These are phyloP conservation scores for Diplodia corticola DNA, from an alignment of 2,329 filamentous ascomycete genomes.

Conservation along the genomic window DNA sequence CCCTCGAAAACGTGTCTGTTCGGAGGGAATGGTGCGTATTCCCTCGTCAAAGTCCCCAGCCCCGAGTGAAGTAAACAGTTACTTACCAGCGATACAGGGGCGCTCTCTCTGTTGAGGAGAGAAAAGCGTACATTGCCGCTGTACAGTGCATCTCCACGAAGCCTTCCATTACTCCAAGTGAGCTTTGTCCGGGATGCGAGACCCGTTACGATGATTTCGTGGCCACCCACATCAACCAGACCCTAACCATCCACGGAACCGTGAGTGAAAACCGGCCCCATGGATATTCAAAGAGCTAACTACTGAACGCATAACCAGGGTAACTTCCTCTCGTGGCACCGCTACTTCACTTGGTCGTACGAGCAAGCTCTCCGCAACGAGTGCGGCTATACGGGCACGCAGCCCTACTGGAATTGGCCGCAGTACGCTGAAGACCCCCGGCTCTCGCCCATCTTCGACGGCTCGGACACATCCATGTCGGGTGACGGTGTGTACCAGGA, in stretches of 20 bases:
- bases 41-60: background rate
- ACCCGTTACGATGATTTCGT: slow-evolving; percentile 42
- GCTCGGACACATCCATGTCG: slow-evolving; percentile 49
- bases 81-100: slow-evolving; percentile 27
- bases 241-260: slow-evolving; percentile 37
- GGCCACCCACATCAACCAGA: slow-evolving; percentile 40
- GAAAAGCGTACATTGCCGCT: slow-evolving; percentile 39
- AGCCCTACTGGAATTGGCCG: slow-evolving; percentile 57
- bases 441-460: slow-evolving; percentile 57
- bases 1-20: slow-evolving; percentile 40
- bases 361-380: slow-evolving; percentile 45
- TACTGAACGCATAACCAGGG: slow-evolving; percentile 28
- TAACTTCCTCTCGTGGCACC: slow-evolving; percentile 45
- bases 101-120: slow-evolving; percentile 31
- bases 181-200: slow-evolving; percentile 33
- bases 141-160: slow-evolving; percentile 38
- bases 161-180: slow-evolving; percentile 32
- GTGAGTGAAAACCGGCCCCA: slow-evolving; percentile 25
- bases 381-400: slow-evolving; percentile 45
- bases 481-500: slow-evolving; percentile 47
- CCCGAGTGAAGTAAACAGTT: background rate
- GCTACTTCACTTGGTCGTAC: slow-evolving; percentile 46
- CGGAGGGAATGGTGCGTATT: slow-evolving; percentile 47
- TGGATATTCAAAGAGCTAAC: background rate
- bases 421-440: slow-evolving; percentile 46